phyloP scores from a whole-genome alignment of 257 asterid species.

The Hygrophila difformis region DNA sequence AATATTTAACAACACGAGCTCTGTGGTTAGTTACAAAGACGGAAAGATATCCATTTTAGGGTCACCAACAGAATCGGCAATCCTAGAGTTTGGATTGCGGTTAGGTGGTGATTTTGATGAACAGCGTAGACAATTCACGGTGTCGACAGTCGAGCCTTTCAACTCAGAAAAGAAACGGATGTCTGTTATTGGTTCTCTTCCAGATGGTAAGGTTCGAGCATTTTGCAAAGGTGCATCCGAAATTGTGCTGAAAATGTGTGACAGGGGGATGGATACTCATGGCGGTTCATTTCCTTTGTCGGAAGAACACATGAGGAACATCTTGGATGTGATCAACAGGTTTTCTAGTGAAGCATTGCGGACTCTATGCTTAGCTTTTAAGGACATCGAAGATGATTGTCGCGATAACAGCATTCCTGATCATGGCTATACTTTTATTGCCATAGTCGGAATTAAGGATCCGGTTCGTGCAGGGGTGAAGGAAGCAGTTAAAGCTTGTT shows the following conservation, averaged over 20 bases:
- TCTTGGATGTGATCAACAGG: conserved; percentile 47
- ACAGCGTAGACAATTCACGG: conserved; percentile 39
- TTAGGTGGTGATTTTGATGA: conserved; percentile 77
- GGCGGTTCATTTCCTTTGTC: conserved; percentile 62
- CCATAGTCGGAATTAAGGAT: conserved; percentile 87
- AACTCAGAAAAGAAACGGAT: conserved; percentile 87
- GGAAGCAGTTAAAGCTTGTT: conserved; percentile 78
- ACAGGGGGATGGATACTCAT: conserved; percentile 35
- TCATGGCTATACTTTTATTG: conserved; percentile 67
- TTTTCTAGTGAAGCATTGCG: conserved; percentile 80
- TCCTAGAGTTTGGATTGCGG: conserved; percentile 73
- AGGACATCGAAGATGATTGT: conserved; percentile 44
- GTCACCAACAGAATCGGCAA: conserved; percentile 84
- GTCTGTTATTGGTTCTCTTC: conserved; percentile 79
- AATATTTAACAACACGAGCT: conserved; percentile 72
- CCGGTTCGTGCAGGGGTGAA: conserved; percentile 92
- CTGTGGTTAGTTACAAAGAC: conserved; percentile 66
- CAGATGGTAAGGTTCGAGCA: conserved; percentile 67
- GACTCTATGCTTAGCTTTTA: conserved; percentile 83
- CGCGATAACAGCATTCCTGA: conserved; percentile 45
- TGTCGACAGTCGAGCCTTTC: conserved; percentile 82
- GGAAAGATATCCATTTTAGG: conserved; percentile 73
- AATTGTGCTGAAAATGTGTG: conserved; percentile 66
- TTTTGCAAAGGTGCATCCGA: conserved; percentile 98
- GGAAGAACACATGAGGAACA: conserved; percentile 40